A percentile compares a stretch with the other conserved stretches of the same genome.
These are phyloP conservation scores for Lizonia empirigonia DNA, from an alignment of 2,329 filamentous ascomycete species.

Conservation along the genomic window DNA sequence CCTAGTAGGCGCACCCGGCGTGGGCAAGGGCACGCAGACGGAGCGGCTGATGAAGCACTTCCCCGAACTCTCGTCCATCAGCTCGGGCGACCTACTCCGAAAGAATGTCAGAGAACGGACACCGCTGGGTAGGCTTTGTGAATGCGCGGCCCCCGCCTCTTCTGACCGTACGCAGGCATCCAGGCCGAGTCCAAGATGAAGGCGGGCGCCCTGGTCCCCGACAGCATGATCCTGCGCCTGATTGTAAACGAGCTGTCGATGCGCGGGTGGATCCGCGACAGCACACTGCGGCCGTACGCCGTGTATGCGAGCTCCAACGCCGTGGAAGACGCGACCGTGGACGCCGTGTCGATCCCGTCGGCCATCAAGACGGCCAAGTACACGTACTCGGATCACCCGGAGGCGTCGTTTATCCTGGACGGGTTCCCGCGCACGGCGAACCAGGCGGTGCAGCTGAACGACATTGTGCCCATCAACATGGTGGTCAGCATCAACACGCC, in stretches of 20 bases:
- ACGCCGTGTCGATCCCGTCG: slow-evolving; percentile 52
- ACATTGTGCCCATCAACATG: slow-evolving; percentile 90
- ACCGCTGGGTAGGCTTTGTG: slow-evolving; percentile 68
- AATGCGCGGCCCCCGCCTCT: not conserved
- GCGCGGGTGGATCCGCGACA: slow-evolving; percentile 77
- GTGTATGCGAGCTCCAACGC: slow-evolving; percentile 49
- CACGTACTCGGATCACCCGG: slow-evolving; percentile 67
- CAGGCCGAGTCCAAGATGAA: slow-evolving; percentile 90
- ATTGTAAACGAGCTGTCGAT: slow-evolving; percentile 87
- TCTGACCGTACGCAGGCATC: slow-evolving; percentile 65
- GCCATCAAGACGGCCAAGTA: slow-evolving; percentile 46
- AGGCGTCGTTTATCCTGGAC: slow-evolving; percentile 91
- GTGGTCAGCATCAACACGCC: slow-evolving; percentile 88
- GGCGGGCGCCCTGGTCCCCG: slow-evolving; percentile 85
- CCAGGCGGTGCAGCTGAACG: slow-evolving; percentile 79
- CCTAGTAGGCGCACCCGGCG: slow-evolving; percentile 92
- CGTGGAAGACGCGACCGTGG: slow-evolving; percentile 42
- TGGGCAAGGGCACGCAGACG: slow-evolving; percentile 95
- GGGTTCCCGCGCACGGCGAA: slow-evolving; percentile 88
- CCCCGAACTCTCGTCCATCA: slow-evolving; percentile 87
- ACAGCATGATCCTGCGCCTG: slow-evolving; percentile 87
- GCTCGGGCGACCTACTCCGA: slow-evolving; percentile 88
- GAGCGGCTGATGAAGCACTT: slow-evolving; percentile 86
- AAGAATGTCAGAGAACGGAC: slow-evolving; percentile 91
- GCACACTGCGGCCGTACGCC: slow-evolving; percentile 54